These are phyloP conservation scores for Murraya koenigii DNA, from an alignment of 345 rosid genomes.

Conservation along the genomic window DNA sequence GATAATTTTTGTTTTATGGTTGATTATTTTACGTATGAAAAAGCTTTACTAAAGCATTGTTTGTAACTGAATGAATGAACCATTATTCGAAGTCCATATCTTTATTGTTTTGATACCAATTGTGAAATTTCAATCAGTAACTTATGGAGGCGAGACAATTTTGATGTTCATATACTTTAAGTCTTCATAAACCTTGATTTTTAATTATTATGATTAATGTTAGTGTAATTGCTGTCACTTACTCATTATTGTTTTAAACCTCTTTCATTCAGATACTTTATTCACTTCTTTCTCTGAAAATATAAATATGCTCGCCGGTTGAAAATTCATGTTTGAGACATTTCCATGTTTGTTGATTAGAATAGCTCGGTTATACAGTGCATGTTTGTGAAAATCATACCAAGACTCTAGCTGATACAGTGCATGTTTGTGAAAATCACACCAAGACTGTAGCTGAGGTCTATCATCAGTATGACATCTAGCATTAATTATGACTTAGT, in stretches of 20 bases:
- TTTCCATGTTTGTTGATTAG: not conserved
- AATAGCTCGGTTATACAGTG: not conserved
- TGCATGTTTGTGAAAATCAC: not conserved
- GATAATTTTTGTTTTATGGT: not conserved
- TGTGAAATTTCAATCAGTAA: not conserved
- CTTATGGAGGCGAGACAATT: not conserved
- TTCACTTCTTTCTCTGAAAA: not conserved
- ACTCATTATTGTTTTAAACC: not conserved
- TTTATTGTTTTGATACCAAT: not conserved
- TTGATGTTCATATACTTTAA: not conserved
- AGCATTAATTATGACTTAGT: not conserved
- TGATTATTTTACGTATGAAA: not conserved
- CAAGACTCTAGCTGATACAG: not conserved
- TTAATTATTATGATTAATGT: too few relatives aligned
- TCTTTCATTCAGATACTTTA: not conserved
- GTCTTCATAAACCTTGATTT: too few relatives aligned
- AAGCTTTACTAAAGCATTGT: not conserved
- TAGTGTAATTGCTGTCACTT: too few relatives aligned
- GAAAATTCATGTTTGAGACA: not conserved
- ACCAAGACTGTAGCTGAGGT: not conserved
- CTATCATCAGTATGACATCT: not conserved
- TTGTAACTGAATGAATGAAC: not conserved
- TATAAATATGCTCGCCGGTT: not conserved
- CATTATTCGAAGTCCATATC: not conserved
- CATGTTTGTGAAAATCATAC: not conserved